A percentile compares a stretch with the other conserved stretches of the same genome.
These are phyloP conservation scores for Vanderwaltozyma verrucispora DNA, from an alignment of 805 yeast species.

Conservation along the genomic window DNA sequence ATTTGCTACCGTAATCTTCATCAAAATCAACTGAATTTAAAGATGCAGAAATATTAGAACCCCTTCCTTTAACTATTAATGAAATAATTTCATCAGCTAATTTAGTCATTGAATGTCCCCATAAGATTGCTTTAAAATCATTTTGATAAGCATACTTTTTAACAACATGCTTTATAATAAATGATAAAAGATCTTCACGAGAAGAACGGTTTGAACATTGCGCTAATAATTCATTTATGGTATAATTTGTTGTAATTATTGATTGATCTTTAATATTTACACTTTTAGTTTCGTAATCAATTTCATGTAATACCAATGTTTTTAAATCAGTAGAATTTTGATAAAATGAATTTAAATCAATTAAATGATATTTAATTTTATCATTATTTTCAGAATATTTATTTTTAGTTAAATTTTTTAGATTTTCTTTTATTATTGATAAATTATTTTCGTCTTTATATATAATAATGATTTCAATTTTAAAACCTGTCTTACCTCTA, in stretches of 20 bases:
- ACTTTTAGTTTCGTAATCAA: slow-evolving; percentile 27
- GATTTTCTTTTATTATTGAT: slow-evolving; percentile 7
- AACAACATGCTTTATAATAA: slow-evolving; percentile 40
- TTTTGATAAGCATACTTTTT: slow-evolving; percentile 35
- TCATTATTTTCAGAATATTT: slow-evolving; percentile 19
- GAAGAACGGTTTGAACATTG: slow-evolving; percentile 45
- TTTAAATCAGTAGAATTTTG: slow-evolving; percentile 15
- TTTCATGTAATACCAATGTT: slow-evolving; percentile 17
- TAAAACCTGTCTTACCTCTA: slow-evolving; percentile 60
- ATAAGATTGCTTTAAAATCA: slow-evolving; percentile 44
- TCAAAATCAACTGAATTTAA: slow-evolving; percentile 36
- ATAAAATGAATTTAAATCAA: slow-evolving; percentile 35
- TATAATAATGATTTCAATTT: slow-evolving; percentile 36
- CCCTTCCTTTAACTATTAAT: slow-evolving; percentile 79
- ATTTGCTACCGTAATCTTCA: slow-evolving; percentile 20
- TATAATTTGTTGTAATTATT: not conserved
- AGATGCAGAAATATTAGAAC: slow-evolving; percentile 47
- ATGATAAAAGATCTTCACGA: slow-evolving; percentile 46
- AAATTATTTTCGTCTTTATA: slow-evolving; percentile 34
- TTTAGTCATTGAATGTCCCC: slow-evolving; percentile 74
- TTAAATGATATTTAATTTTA: slow-evolving; percentile 31
- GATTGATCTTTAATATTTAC: not conserved
- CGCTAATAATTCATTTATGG: slow-evolving; percentile 8
- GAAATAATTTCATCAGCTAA: slow-evolving; percentile 74
- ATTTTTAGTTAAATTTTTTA: slow-evolving; percentile 10